phyloP scores from a whole-genome alignment of 257 asterid species.

The Rauvolfia tetraphylla region DNA sequence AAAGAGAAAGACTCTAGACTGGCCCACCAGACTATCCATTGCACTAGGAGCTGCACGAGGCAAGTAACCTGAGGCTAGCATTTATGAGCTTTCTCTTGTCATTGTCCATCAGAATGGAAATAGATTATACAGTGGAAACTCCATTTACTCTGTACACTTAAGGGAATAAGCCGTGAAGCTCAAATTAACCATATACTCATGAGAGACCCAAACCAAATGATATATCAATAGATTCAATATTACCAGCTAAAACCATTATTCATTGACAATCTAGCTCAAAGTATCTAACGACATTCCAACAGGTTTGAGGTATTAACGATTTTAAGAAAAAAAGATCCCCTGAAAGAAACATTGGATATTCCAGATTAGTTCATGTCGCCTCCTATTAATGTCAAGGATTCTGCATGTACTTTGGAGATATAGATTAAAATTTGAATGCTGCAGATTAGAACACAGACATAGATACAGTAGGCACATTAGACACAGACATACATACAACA shows the following conservation, averaged over 20 bases:
- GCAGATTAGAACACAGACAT: background rate
- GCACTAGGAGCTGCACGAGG: constrained; percentile 96
- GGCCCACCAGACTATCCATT: constrained; percentile 86
- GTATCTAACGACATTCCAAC: background rate
- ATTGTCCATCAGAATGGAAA: background rate
- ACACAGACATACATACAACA: background rate
- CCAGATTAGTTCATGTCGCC: background rate
- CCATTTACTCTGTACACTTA: background rate
- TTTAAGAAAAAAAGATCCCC: background rate
- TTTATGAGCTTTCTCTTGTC: background rate
- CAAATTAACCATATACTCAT: background rate
- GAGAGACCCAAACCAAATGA: background rate
- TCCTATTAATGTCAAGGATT: background rate
- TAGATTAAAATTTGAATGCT: too few relatives aligned
- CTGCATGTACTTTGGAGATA: background rate
- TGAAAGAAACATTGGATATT: background rate
- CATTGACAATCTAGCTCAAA: background rate
- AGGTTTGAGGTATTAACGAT: background rate
- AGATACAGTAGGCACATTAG: background rate
- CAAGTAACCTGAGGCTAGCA: constrained; percentile 31
- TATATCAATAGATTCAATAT: background rate
- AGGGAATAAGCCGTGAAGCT: background rate
- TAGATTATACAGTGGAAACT: background rate
- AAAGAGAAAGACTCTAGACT: constrained; percentile 73
- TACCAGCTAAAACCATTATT: background rate